phyloP scores from a whole-genome alignment of 2,329 filamentous ascomycete species.

The Nannizziopsis barbatae region DNA sequence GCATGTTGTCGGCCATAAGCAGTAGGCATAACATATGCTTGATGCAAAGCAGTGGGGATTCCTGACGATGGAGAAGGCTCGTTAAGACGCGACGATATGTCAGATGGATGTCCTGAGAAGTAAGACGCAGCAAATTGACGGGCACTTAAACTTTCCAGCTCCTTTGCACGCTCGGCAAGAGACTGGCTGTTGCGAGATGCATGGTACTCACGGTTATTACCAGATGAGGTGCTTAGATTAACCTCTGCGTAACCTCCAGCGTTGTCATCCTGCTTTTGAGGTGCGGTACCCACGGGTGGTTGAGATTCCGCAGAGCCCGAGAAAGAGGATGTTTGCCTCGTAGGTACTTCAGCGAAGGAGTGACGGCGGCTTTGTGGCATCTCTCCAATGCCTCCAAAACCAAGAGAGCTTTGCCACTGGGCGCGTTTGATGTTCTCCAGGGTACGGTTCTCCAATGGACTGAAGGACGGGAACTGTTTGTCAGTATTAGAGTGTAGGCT shows the following conservation, averaged over 20 bases:
- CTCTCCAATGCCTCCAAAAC: constrained; percentile 37
- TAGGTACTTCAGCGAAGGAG: constrained; percentile 42
- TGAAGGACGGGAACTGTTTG: constrained; percentile 29
- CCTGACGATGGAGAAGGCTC: constrained; percentile 25
- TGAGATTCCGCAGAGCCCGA: constrained; percentile 29
- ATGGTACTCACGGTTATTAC: constrained; percentile 35
- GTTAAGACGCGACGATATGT: constrained; percentile 26
- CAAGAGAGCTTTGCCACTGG: constrained; percentile 42
- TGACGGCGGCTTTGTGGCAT: constrained; percentile 41
- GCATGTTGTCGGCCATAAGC: constrained; percentile 31
- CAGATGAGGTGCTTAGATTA: constrained; percentile 27
- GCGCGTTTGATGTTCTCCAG: constrained; percentile 38
- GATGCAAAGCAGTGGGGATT: constrained; percentile 29
- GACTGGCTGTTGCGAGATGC: constrained; percentile 26
- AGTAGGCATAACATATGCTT: constrained; percentile 31
- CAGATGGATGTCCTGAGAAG: constrained; percentile 27
- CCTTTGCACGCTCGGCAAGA: constrained; percentile 24
- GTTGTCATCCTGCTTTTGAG: constrained; percentile 29
- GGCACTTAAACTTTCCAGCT: constrained; percentile 31
- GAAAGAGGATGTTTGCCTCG: constrained; percentile 35
- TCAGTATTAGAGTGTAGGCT: constrained; percentile 38
- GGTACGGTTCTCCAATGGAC: constrained; percentile 33
- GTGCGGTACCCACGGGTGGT: constrained; percentile 17
- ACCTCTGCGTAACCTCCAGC: constrained; percentile 29
- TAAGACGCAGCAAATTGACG: constrained; percentile 35